Conservation (phyloP, 441 rosid genomes). For the Pelargonium hybrid region DNA sequence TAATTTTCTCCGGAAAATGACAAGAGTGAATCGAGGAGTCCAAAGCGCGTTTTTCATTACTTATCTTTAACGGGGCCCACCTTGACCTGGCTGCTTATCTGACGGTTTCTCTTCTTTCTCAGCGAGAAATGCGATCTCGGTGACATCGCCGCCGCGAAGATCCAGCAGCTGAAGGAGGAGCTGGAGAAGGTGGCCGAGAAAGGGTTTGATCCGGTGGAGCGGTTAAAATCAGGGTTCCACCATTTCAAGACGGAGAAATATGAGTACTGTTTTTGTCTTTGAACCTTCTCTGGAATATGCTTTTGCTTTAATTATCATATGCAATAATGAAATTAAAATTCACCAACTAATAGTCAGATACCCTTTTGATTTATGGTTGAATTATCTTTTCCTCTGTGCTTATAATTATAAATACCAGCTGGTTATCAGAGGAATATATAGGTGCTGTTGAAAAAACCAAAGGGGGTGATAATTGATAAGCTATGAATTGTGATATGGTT, state of each 20-base stretch:
- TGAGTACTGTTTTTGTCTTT: constrained; percentile 38
- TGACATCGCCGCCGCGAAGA: background rate
- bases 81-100: too few species aligned
- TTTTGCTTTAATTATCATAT: background rate
- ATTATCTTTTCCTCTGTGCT: background rate
- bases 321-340: background rate
- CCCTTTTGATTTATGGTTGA: too few species aligned
- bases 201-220: constrained; percentile 14
- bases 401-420: background rate
- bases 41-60: too few species aligned
- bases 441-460: background rate
- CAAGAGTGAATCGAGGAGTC: too few species aligned
- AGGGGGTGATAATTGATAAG: background rate
- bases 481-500: background rate
- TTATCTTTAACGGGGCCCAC: too few species aligned
- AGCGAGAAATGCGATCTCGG: background rate
- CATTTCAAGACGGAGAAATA: constrained; percentile 83
- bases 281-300: constrained; percentile 21
- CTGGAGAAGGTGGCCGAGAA: background rate
- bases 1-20: too few species aligned
- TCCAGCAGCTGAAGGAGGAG: background rate
- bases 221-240: constrained; percentile 65
- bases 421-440: constrained; percentile 1
- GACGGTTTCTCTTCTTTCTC: background rate
- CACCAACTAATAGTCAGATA: background rate